A percentile compares a stretch with the other conserved stretches of the same genome.
phyloP scores from a whole-genome alignment of 2,329 filamentous ascomycete species.

The Fusarium camptoceras region DNA sequence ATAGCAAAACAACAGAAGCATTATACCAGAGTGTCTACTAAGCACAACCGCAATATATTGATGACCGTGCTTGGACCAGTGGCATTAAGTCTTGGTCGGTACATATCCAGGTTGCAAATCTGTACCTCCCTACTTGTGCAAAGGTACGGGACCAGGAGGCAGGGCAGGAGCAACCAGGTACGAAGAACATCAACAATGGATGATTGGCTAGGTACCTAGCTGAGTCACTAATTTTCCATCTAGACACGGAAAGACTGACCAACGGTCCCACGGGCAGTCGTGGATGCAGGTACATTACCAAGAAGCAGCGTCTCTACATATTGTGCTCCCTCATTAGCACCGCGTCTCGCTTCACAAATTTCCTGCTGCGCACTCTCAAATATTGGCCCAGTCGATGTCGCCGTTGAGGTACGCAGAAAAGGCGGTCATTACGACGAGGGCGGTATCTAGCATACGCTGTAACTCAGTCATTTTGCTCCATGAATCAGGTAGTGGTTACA shows the following conservation, averaged over 20 bases:
- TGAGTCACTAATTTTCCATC: neutral
- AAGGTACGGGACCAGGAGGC: neutral
- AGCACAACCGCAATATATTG: no score
- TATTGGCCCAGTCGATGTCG: neutral
- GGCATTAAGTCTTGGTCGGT: neutral
- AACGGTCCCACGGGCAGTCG: neutral
- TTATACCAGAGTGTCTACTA: neutral
- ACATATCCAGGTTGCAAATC: neutral
- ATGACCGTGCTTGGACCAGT: no score
- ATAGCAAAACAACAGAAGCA: neutral
- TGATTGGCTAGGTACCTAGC: neutral
- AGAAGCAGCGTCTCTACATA: neutral
- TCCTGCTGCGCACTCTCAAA: conserved; percentile 8
- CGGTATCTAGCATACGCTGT: conserved; percentile 7
- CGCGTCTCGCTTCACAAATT: conserved; percentile 13
- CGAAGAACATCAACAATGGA: neutral
- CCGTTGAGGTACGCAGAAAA: conserved; percentile 21
- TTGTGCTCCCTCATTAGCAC: conserved; percentile 11
- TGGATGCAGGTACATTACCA: neutral
- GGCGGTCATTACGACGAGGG: conserved; percentile 14
- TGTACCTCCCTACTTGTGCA: neutral
- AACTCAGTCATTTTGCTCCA: conserved; percentile 12
- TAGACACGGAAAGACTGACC: no score
- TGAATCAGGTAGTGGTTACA: neutral
- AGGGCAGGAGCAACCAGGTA: neutral